Percentiles rank a stretch among this genome's conserved stretches.
phyloP scores from a whole-genome alignment of 345 rosid genomes.

The Hibiscus mutabilis region DNA sequence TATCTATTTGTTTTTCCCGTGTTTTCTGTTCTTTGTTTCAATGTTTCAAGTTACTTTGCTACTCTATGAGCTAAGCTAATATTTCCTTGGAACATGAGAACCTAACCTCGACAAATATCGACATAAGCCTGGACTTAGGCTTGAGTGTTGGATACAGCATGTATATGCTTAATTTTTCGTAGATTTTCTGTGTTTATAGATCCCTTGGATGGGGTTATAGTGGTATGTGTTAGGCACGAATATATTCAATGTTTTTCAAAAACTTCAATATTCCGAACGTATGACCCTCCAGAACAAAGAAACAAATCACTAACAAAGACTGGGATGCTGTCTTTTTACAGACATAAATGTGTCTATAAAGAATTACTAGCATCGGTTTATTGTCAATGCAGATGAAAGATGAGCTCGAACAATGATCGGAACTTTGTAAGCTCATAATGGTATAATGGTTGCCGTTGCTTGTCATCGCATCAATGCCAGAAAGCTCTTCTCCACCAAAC shows the following conservation, averaged over 20 bases:
- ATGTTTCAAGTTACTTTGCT: no score
- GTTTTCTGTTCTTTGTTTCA: no score
- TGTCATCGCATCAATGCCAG: slow-evolving; percentile 63
- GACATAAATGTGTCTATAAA: slow-evolving; percentile 10
- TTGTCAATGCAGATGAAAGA: slow-evolving; percentile 20
- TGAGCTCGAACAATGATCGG: neutral
- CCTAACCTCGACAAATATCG: neutral
- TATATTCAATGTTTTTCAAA: neutral
- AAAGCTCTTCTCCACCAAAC: slow-evolving; percentile 99
- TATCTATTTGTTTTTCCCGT: neutral
- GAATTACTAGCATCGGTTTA: slow-evolving; percentile 19
- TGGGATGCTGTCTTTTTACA: slow-evolving; percentile 22
- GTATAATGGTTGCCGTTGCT: slow-evolving; percentile 44
- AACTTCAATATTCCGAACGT: neutral
- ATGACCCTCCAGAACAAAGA: neutral
- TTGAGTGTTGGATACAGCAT: neutral
- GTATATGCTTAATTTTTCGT: neutral
- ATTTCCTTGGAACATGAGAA: neutral
- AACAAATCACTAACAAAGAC: neutral
- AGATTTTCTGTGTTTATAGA: no score
- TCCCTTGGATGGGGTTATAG: neutral
- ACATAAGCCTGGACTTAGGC: neutral
- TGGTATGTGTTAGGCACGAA: no score
- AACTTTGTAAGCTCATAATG: slow-evolving; percentile 28
- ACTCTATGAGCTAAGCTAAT: no score